phyloP scores from a whole-genome alignment of 768 basidiomycete genomes.

The Hirschioporus abietinus region DNA sequence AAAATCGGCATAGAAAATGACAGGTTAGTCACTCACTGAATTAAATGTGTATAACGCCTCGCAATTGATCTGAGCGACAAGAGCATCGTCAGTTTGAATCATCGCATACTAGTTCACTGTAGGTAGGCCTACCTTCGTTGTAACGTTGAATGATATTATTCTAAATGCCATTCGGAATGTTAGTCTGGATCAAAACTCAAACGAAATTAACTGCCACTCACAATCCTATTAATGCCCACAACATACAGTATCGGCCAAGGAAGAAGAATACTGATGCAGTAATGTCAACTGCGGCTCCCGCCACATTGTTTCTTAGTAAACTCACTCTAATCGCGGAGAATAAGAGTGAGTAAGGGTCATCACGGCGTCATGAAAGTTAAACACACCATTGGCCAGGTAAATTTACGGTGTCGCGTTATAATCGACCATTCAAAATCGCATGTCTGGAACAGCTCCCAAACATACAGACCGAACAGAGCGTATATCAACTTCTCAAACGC shows the following conservation, averaged over 20 bases:
- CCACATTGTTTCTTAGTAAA: neutral
- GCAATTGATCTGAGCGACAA: slow-evolving; percentile 46
- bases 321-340: slow-evolving; percentile 9
- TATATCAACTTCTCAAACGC: slow-evolving; percentile 57
- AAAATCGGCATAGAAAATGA: slow-evolving; percentile 7
- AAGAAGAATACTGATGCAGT: slow-evolving; percentile 53
- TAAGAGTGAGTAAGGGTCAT: neutral
- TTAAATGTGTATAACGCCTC: slow-evolving; percentile 67
- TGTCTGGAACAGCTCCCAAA: slow-evolving; percentile 65
- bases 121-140: slow-evolving; percentile 32
- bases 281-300: slow-evolving; percentile 8
- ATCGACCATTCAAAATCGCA: slow-evolving; percentile 66
- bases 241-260: slow-evolving; percentile 65
- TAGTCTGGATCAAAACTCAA: neutral
- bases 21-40: slow-evolving; percentile 36
- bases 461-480: slow-evolving; percentile 57
- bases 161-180: slow-evolving; percentile 27
- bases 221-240: slow-evolving; percentile 62
- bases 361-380: neutral
- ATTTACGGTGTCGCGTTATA: slow-evolving; percentile 47
- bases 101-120: slow-evolving; percentile 3
- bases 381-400: slow-evolving; percentile 68
- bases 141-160: slow-evolving; percentile 52
- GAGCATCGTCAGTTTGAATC: slow-evolving; percentile 3
- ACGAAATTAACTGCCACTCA: slow-evolving; percentile 26